Percentiles rank a stretch among this genome's conserved stretches.
Conservation (phyloP, 2,329 filamentous ascomycete species). For the Colletotrichum sp. region DNA sequence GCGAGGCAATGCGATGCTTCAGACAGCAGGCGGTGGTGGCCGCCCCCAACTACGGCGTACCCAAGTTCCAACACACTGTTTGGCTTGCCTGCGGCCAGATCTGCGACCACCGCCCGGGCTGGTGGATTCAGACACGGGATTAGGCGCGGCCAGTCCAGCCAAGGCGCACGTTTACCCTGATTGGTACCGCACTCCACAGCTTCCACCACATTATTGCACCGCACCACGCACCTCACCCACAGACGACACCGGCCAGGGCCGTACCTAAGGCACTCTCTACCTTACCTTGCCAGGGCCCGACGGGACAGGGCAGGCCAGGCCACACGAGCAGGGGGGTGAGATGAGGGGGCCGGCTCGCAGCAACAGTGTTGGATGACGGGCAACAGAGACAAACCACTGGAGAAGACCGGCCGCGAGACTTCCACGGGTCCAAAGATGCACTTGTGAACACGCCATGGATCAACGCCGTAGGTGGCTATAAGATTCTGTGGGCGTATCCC, state of each 20-base stretch:
- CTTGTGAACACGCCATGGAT: neutral
- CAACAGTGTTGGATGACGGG: neutral
- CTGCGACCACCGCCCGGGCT: conserved; percentile 22
- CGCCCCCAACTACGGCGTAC: neutral
- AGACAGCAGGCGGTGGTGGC: neutral
- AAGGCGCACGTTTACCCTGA: conserved; percentile 22
- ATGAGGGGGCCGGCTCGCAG: neutral
- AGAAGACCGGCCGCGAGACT: neutral
- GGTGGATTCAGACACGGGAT: conserved; percentile 20
- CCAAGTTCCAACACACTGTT: neutral
- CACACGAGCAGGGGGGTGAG: neutral
- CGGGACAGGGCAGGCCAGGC: neutral
- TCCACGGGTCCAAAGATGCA: neutral
- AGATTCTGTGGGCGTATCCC: neutral
- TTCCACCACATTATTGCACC: conserved; percentile 14
- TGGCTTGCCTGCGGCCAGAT: conserved; percentile 20
- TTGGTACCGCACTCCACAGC: conserved; percentile 11
- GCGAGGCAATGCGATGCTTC: neutral
- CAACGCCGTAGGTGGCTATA: neutral
- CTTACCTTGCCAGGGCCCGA: neutral
- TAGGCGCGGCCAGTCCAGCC: conserved; percentile 15
- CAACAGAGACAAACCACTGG: neutral
- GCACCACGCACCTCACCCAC: conserved; percentile 8
- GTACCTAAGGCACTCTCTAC: conserved; percentile 10
- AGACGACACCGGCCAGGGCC: conserved; percentile 17